Evolutionary conservation across 2,329 filamentous ascomycete genomes (phyloP), one percentile per base, ranked within the genome.

Genomic region (Curvularia eragrostidis): DNA sequence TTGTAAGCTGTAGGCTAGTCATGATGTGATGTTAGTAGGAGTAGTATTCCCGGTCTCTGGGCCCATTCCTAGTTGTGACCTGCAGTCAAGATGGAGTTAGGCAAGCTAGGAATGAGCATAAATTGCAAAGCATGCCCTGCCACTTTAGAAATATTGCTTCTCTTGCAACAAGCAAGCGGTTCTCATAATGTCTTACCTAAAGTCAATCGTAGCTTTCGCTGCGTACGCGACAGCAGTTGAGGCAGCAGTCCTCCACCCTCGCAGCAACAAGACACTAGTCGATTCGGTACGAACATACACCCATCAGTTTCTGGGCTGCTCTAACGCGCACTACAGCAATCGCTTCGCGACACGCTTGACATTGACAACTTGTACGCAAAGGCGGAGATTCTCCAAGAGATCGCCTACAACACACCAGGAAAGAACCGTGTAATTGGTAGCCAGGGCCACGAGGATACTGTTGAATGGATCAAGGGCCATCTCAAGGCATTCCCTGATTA

Each of bases 401-500:
- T 78, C 28, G 78, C 78, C 15, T 80, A 79, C 63, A 68, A 65
- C 38, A 77, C 76, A 10, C 64, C 70, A 4, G 69, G 68, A 34
- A 75, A 76, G 52, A 79, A 79, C 58, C 72, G 78, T n/a, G 71
- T 79, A 13, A 78, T 78, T 58, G 75, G 76, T 19, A 75, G 72
- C 38, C 58, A 69, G 36, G 78, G 76, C 13, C 77, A 79, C 63
- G 69, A 79, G 48, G 71, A 71, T 28, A 80, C 78, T 5, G 67
- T 79, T 28, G 70, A 73, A 12, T 78, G 72, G 56, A 75, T 79
- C 49, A 71, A 74, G 36, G 59, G 67, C 18, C 61, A 64, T 8
- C 65, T 77, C 32, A 68, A 67, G 18, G 61, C 66, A 28, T 71
- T 69, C 46, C 64, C 71, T 5, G 69, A 76, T 26, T 75, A 79